Evolutionary conservation across 2,329 filamentous ascomycete species (phyloP), one percentile per base, ranked within the genome.

Genomic region (Penicillium nordicum): DNA sequence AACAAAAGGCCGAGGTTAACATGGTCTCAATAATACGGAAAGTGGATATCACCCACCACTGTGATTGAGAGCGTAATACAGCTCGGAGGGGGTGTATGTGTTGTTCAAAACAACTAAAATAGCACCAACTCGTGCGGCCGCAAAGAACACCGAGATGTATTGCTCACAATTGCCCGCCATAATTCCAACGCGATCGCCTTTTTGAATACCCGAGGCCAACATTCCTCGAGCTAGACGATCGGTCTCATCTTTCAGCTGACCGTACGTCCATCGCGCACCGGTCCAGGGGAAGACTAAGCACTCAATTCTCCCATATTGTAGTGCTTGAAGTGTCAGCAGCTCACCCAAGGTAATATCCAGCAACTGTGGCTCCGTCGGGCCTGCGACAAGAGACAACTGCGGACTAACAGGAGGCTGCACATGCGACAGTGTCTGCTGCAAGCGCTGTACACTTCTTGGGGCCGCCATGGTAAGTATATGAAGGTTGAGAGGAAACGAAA

Each of bases 21-120:
- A 30, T 21, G 37, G 45, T 6, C 16, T n/a, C 21, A 10, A 36
- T 40, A 42, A 52, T 42, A 46, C 23, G 41, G 29, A 16, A 40
- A n/a, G 45, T 41, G 40, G 50, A 14, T 18, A 37, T 25, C 23
- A 70, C 78, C 63, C 74, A 88, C 86, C 84, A 16, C 87, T 85
- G 67, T 91, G 89, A 53, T 82, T 81, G 29, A 92, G 72, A 10
- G 87, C 89, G 71, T 88, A 88, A 69, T 85, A 81, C 46, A 88
- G 85, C 73, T 92, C 89, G 1, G 82, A 83, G 2, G 86, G 80
- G 1, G 89, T 92, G 69, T 92, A 92, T 0, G 88, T 92, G 74
- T 91, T 92, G 76, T 92, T 92, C 62, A 92, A 77, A 43, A 92
- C 90, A 29, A 92, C 88, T 50, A 92, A 78, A 44, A 88, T 85